Evolutionary conservation across 305 asterid genomes (phyloP).

Genomic region (Fraxinus paxiana): DNA sequence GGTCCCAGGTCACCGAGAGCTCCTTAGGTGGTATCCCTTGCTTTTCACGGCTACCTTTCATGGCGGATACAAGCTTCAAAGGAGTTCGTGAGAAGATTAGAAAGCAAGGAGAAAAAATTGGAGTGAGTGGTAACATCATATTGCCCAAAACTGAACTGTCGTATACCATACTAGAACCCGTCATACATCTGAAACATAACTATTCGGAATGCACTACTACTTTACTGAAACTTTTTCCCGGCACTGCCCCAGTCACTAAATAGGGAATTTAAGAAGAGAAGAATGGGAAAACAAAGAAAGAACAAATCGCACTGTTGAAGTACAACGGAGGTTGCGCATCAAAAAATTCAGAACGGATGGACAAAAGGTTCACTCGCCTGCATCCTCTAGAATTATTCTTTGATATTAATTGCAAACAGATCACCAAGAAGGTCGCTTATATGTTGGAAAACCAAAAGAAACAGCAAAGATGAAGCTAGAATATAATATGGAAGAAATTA

Average conservation of each 20-base stretch:
- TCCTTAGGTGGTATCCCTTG: slow-evolving; percentile 52
- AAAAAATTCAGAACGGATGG: neutral
- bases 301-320: neutral
- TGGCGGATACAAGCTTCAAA: slow-evolving; percentile 59
- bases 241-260: neutral
- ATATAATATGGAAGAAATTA: neutral
- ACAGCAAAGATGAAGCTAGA: neutral
- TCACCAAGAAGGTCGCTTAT: neutral
- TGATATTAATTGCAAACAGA: neutral
- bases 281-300: neutral
- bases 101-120: slow-evolving; percentile 17
- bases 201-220: slow-evolving; percentile 4
- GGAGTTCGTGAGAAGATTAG: slow-evolving; percentile 43
- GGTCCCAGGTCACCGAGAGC: slow-evolving; percentile 75
- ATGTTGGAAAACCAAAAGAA: neutral
- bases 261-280: neutral
- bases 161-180: neutral
- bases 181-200: neutral
- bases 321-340: neutral
- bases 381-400: neutral
- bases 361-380: slow-evolving; percentile 16
- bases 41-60: slow-evolving; percentile 86
- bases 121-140: neutral
- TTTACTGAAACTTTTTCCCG: neutral
- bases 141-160: neutral